phyloP scores from a whole-genome alignment of 129 eudicot genomes.

The Apium graveolens region DNA sequence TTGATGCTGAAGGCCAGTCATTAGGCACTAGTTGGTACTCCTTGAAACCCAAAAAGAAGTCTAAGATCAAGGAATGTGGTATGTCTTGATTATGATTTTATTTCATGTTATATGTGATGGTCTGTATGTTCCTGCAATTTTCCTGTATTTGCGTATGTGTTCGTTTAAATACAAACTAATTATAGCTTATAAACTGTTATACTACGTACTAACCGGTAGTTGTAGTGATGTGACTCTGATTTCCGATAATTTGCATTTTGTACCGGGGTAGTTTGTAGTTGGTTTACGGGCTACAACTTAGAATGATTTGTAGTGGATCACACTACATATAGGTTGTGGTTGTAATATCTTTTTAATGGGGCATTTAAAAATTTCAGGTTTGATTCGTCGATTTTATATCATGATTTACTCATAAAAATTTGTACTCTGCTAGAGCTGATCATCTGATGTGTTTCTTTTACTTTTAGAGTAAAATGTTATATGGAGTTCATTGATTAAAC shows the following conservation, averaged over 20 bases:
- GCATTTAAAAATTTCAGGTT: neutral
- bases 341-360: neutral
- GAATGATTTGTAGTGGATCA: neutral
- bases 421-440: neutral
- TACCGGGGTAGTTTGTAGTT: neutral
- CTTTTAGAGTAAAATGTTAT: conserved; percentile 8
- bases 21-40: conserved; percentile 83
- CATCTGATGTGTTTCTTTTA: neutral
- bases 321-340: neutral
- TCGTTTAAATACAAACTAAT: neutral
- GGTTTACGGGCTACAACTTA: neutral
- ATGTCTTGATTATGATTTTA: neutral
- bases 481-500: neutral
- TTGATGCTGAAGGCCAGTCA: conserved; percentile 70
- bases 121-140: neutral
- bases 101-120: neutral
- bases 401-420: neutral
- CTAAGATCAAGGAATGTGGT: conserved; percentile 81
- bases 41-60: conserved; percentile 76
- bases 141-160: neutral
- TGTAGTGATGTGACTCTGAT: neutral
- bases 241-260: neutral
- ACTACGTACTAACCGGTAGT: neutral
- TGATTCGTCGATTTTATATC: neutral
- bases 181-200: neutral